These are phyloP conservation scores for Taxillus chinensis DNA, from an alignment of 164 flowering plant species.

Conservation along the genomic window DNA sequence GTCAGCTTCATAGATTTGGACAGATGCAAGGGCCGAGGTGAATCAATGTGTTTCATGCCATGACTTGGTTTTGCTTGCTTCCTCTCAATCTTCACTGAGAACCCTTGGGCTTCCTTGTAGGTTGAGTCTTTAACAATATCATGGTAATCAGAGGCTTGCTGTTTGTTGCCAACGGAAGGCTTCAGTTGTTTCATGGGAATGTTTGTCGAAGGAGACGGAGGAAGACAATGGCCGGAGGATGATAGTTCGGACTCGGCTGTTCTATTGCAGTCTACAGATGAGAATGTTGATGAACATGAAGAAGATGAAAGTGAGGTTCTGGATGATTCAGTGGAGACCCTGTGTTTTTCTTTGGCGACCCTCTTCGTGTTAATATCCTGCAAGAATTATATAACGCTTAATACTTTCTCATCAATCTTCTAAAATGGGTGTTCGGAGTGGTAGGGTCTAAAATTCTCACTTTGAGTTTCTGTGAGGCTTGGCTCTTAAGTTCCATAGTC, in stretches of 20 bases:
- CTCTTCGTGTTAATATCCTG: conserved; percentile 28
- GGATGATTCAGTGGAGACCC: conserved; percentile 37
- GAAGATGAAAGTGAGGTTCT: conserved; percentile 41
- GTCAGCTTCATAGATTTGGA: conserved; percentile 13
- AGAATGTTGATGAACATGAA: conserved; percentile 35
- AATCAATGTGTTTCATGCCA: conserved; percentile 34
- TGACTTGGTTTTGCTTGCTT: conserved; percentile 17
- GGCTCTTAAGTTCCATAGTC: conserved; percentile 4
- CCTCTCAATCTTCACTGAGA: conserved; percentile 22
- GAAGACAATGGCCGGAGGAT: conserved; percentile 10
- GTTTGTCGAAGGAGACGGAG: conserved; percentile 7
- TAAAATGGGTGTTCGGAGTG: not conserved
- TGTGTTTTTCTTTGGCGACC: conserved; percentile 23
- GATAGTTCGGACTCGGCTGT: conserved; percentile 17
- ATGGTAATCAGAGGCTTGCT: conserved; percentile 21
- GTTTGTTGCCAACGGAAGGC: conserved; percentile 5
- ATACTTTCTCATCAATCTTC: not conserved
- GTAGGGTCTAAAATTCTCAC: conserved; percentile 14
- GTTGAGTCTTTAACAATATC: conserved; percentile 37
- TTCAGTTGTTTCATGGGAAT: conserved; percentile 9
- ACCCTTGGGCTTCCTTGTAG: conserved; percentile 29
- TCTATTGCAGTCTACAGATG: conserved; percentile 32
- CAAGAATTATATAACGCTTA: conserved; percentile 8
- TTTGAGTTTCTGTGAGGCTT: conserved; percentile 9
- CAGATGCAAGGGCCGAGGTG: conserved; percentile 37